Base-by-base conservation (phyloP, 192 early-diverging fungal genomes). In the Rhizoclosmatium sp. region DNA sequence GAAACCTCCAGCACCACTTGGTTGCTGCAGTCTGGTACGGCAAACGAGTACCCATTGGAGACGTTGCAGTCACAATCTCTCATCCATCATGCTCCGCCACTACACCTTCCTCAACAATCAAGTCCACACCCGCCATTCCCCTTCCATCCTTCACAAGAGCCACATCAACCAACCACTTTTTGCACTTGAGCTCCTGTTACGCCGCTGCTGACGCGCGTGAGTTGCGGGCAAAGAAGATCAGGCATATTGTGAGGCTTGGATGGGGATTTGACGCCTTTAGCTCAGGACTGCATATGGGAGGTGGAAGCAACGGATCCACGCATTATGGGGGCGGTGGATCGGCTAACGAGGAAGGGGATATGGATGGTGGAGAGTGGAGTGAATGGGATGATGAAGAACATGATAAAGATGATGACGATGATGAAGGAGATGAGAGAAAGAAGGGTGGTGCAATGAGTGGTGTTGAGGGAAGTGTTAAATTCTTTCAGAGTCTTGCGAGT, bases 191-290 rank as follows among this genome's bases (percentile, higher is more conserved):
- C 19, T 78, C 73, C 19, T 87, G 81, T 60, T 87, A 76, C 56
- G 81, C 81, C 31, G 80, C 83, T n/a, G 46, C 31, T 5, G 47
- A 61, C 58, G 40, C 81, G 41, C 19, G n/a, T 2, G 75, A 73
- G 39, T n/a, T 85, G 21, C n/a, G 39, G 21, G 4, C 16, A 2
- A 19, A 47, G 12, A 59, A 73, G 42, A 87, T 87, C n/a, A 76
- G 74, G n/a, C 82, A 87, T 66, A 71, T 87, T 59, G 45, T 87
- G 41, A 59, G 86, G 59, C 73, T 87, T 23, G 86, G 86, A 14
- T 84, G 82, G 79, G 86, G 85, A 42, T 87, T 87, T 47, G 69
- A 69, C 47, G 70, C 16, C 39, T 59, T 72, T 40, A 23, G 23
- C 19, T 16, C 7, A 10, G 21, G 23, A 10, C 41, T 23, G 62